Conservation (phyloP, 129 eudicot genomes). For the Solidago caesia region DNA sequence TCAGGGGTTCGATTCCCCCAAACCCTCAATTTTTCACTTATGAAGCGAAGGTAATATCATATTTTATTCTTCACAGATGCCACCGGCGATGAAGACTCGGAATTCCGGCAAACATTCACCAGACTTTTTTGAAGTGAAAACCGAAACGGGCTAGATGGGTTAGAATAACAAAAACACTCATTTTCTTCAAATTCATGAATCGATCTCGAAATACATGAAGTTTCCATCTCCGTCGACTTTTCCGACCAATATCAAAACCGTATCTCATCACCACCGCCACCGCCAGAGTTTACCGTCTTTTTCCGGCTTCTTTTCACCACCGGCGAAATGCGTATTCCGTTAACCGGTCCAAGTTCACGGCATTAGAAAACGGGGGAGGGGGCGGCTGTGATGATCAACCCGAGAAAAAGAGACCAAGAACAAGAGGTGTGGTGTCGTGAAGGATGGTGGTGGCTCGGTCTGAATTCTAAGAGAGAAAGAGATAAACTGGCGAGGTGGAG, state of each 20-base stretch:
- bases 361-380: not conserved
- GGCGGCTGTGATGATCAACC: too few relatives aligned
- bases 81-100: constrained; percentile 51
- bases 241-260: constrained; percentile 50
- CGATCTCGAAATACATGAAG: constrained; percentile 59
- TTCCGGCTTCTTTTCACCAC: constrained; percentile 23
- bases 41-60: too few relatives aligned
- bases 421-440: too few relatives aligned
- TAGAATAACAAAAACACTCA: constrained; percentile 39
- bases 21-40: too few relatives aligned
- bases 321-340: constrained; percentile 9
- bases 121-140: constrained; percentile 57
- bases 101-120: constrained; percentile 40
- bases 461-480: too few relatives aligned
- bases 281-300: constrained; percentile 5
- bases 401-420: too few relatives aligned
- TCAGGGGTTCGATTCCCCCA: too few relatives aligned
- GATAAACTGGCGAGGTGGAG: too few relatives aligned
- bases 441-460: too few relatives aligned
- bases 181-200: constrained; percentile 35
- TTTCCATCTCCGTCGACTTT: constrained; percentile 59
- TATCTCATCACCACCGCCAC: constrained; percentile 8
- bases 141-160: constrained; percentile 71
- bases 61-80: constrained; percentile 39
- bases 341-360: constrained; percentile 38